Evolutionary conservation across 768 basidiomycete genomes (phyloP).

Genomic region (Sporobolomyces roseus): DNA sequence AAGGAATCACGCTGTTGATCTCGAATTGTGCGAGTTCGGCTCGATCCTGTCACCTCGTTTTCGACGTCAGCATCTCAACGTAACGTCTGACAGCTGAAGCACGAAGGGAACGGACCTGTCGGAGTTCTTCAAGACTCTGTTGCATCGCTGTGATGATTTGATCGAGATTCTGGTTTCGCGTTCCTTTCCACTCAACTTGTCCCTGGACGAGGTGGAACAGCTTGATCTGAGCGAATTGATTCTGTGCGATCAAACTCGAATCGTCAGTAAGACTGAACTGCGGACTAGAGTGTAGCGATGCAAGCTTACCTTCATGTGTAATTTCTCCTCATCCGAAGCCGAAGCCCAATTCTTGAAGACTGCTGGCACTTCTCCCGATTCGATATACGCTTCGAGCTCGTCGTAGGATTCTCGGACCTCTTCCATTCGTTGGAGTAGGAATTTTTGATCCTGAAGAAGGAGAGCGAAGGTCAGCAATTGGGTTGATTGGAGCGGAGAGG

Average conservation of each 20-base stretch:
- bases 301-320: conserved; percentile 37
- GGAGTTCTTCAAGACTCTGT: conserved; percentile 32
- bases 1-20: conserved; percentile 24
- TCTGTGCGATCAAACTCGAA: conserved; percentile 24
- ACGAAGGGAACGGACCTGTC: conserved; percentile 7
- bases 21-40: conserved; percentile 14
- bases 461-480: neutral
- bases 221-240: conserved; percentile 42
- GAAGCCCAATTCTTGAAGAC: conserved; percentile 40
- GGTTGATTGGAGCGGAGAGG: neutral
- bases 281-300: neutral
- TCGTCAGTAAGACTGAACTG: neutral
- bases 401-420: conserved; percentile 1
- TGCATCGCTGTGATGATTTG: conserved; percentile 37
- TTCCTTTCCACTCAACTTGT: conserved; percentile 42
- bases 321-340: conserved; percentile 40
- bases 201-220: conserved; percentile 33
- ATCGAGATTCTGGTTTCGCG: conserved; percentile 26
- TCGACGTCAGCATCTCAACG: neutral
- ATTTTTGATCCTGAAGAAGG: conserved; percentile 29
- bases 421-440: conserved; percentile 20
- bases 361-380: conserved; percentile 22
- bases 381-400: conserved; percentile 12
- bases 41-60: conserved; percentile 20
- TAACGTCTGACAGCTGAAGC: neutral